phyloP scores from a whole-genome alignment of 2,329 filamentous ascomycete species.

The Botryotinia globosa region DNA sequence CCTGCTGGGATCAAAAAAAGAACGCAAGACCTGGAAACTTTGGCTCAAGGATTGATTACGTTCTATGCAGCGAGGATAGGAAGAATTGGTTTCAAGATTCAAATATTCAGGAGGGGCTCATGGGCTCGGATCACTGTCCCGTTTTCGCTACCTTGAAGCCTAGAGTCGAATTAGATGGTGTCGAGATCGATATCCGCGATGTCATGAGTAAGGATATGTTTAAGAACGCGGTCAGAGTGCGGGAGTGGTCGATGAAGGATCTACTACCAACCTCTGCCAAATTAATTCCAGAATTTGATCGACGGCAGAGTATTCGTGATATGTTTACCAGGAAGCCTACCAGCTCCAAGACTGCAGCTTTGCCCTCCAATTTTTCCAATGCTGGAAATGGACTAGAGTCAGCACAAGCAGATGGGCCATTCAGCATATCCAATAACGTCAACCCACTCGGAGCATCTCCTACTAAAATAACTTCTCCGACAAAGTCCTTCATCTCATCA shows the following conservation, averaged over 20 bases:
- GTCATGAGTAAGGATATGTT: conserved; percentile 82
- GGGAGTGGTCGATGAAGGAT: conserved; percentile 65
- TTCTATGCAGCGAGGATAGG: conserved; percentile 78
- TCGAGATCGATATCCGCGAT: conserved; percentile 59
- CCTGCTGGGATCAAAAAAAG: conserved; percentile 92
- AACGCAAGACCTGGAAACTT: conserved; percentile 96
- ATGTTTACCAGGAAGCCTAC: conserved; percentile 71
- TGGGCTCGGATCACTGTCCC: conserved; percentile 95
- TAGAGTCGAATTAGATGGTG: conserved; percentile 50
- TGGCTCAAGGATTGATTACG: conserved; percentile 89
- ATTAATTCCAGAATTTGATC: conserved; percentile 83
- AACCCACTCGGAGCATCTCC: background rate
- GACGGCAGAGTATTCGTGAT: conserved; percentile 80
- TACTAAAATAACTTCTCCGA: background rate
- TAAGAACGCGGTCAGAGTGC: conserved; percentile 59
- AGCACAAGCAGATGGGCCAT: background rate
- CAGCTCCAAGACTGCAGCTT: background rate
- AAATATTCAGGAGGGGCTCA: conserved; percentile 88
- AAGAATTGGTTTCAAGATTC: conserved; percentile 75
- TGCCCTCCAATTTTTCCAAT: background rate
- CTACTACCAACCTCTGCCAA: conserved; percentile 74
- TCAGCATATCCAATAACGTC: background rate
- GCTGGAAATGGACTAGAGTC: background rate
- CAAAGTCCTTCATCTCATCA: background rate
- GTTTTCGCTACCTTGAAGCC: conserved; percentile 77